Evolutionary conservation across 2,329 filamentous ascomycete genomes (phyloP).

Genomic region (Clarireedia monteithiana): DNA sequence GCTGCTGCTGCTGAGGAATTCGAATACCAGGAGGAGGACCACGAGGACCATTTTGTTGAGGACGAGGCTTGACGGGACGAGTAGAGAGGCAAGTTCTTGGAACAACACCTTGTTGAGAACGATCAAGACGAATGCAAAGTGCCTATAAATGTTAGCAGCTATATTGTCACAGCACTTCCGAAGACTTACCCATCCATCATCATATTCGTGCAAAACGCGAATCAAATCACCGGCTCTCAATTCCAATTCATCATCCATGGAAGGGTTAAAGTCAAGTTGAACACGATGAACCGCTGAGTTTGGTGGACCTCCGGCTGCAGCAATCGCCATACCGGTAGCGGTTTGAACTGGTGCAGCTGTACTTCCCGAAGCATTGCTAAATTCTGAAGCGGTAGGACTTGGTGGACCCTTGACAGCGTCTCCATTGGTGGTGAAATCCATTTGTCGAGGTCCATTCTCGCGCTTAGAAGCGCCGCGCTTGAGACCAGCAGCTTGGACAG

Average conservation of each 20-base stretch:
- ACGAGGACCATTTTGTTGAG: slow-evolving; percentile 26
- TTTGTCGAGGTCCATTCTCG: slow-evolving; percentile 40
- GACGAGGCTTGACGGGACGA: slow-evolving; percentile 60
- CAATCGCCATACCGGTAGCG: slow-evolving; percentile 50
- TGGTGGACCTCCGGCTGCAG: slow-evolving; percentile 51
- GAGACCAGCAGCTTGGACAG: slow-evolving; percentile 22
- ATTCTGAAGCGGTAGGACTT: slow-evolving; percentile 57
- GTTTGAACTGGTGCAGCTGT: slow-evolving; percentile 39
- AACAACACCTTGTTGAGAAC: slow-evolving; percentile 85
- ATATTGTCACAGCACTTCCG: neutral
- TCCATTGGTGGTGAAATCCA: slow-evolving; percentile 43
- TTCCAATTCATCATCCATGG: slow-evolving; percentile 84
- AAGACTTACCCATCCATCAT: slow-evolving; percentile 85
- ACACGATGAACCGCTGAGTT: slow-evolving; percentile 74
- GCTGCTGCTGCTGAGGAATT: slow-evolving; percentile 14
- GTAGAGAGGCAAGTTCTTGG: slow-evolving; percentile 91
- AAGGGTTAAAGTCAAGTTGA: slow-evolving; percentile 88
- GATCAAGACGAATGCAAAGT: slow-evolving; percentile 84
- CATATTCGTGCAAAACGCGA: slow-evolving; percentile 87
- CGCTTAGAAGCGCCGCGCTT: slow-evolving; percentile 50
- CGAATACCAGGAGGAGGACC: slow-evolving; percentile 21
- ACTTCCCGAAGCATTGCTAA: slow-evolving; percentile 46
- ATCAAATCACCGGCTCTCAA: slow-evolving; percentile 77
- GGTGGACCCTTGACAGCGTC: slow-evolving; percentile 36
- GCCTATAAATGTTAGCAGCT: slow-evolving; percentile 47